phyloP scores from a whole-genome alignment of 371 early-diverging fungal genomes.

The Lichtheimia corymbifera region DNA sequence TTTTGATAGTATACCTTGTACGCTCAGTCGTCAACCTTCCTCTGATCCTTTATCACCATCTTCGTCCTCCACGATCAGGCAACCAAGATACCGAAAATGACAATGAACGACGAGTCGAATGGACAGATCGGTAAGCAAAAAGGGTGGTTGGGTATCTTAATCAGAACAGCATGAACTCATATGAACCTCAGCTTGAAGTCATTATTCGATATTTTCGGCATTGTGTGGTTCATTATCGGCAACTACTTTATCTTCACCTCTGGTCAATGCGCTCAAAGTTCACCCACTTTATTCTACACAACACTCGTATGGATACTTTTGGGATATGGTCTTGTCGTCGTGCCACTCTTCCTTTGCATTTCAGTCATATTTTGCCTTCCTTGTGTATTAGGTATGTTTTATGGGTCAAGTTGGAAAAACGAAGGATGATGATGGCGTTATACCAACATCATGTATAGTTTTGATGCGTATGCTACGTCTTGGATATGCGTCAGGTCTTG shows the following conservation, averaged over 20 bases:
- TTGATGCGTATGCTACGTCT: slow-evolving; percentile 56
- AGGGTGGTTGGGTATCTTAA: not conserved
- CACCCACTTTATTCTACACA: slow-evolving; percentile 58
- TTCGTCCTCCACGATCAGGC: slow-evolving; percentile 14
- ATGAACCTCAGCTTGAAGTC: slow-evolving; percentile 34
- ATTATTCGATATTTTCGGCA: slow-evolving; percentile 60
- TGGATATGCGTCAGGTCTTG: slow-evolving; percentile 41
- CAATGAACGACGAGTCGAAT: slow-evolving; percentile 5
- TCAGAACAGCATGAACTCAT: not conserved
- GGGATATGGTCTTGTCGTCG: slow-evolving; percentile 64
- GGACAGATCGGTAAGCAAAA: slow-evolving; percentile 30
- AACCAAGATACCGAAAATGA: not conserved
- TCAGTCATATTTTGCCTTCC: slow-evolving; percentile 68
- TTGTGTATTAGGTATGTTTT: slow-evolving; percentile 44
- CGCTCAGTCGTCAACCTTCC: slow-evolving; percentile 39
- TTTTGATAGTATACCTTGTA: slow-evolving; percentile 36
- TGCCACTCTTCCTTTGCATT: slow-evolving; percentile 61
- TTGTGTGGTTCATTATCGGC: slow-evolving; percentile 70
- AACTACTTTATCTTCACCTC: slow-evolving; percentile 68
- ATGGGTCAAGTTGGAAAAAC: not conserved
- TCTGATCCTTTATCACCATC: slow-evolving; percentile 35
- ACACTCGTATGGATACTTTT: slow-evolving; percentile 63
- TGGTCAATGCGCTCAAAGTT: slow-evolving; percentile 37
- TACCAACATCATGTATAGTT: slow-evolving; percentile 14
- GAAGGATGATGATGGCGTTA: not conserved